Percentiles rank a stretch among this genome's conserved stretches.
phyloP scores from a whole-genome alignment of 495 filamentous ascomycete species.

The Penicillium silybi region DNA sequence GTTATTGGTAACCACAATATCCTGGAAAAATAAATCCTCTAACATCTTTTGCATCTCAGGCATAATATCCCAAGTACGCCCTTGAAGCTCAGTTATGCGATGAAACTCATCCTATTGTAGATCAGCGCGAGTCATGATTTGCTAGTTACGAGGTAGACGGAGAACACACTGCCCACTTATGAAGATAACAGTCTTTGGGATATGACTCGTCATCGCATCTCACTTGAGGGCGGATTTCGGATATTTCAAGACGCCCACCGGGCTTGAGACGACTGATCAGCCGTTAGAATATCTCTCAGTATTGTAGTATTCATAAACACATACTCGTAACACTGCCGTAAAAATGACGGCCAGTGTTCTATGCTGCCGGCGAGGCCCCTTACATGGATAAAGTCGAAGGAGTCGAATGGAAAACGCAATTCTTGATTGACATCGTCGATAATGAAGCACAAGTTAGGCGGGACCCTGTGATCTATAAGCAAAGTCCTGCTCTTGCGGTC shows the following conservation, averaged over 20 bases:
- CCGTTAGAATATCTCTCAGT: neutral
- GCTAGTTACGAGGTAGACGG: neutral
- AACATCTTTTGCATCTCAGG: constrained; percentile 3
- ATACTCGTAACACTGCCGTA: constrained; percentile 13
- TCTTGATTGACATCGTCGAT: constrained; percentile 33
- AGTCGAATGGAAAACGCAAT: constrained; percentile 32
- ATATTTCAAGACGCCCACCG: constrained; percentile 18
- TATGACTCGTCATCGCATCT: constrained; percentile 14
- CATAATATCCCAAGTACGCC: constrained; percentile 13
- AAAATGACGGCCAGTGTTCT: constrained; percentile 24
- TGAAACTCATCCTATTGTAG: constrained; percentile 16
- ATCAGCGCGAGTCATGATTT: neutral
- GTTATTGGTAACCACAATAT: constrained; percentile 16
- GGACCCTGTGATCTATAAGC: constrained; percentile 18
- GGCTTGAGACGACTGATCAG: constrained; percentile 15
- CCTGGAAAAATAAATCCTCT: constrained; percentile 14
- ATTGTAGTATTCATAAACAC: no score
- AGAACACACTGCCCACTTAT: constrained; percentile 8
- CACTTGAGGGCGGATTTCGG: constrained; percentile 7
- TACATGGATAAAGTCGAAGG: constrained; percentile 35
- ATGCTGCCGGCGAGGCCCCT: constrained; percentile 33
- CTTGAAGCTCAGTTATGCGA: constrained; percentile 18
- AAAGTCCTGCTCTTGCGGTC: neutral
- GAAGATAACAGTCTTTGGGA: constrained; percentile 13
- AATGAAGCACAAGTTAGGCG: constrained; percentile 29